Evolutionary conservation across 805 yeast species (phyloP), one percentile per base, ranked within the genome.

Genomic region (Saccharomycopsis selenospora): DNA sequence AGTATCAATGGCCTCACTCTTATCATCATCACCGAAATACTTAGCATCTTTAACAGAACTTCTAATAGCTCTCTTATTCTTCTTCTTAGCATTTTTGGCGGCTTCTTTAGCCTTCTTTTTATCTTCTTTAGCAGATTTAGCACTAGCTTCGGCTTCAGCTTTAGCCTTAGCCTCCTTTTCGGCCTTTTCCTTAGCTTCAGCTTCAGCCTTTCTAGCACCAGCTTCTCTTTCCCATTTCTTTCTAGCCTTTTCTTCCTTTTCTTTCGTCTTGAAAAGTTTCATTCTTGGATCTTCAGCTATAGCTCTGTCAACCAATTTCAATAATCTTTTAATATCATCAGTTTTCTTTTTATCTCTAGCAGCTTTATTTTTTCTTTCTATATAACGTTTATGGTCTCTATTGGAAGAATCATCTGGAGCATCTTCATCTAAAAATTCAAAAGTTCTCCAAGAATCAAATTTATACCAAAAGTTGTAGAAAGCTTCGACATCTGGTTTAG

Each of bases 331-430:
- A 73, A 83, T 91, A 70, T 93, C 99, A 65, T 93, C 97, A 63
- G 91, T 89, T 84, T 93, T 93, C 76, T 80, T 85, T 85, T 91
- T 93, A 76, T 87, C 85, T 76, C 99, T 86, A 51, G 95, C 87
- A 58, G 95, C 89, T 69, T 86, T 80, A 76, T 93, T 93, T 78
- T 93, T 93, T 76, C 91, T 88, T 74, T 93, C 99, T 59, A 90
- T 83, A 76, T 88, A 86, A 73, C 99, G 95, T 76, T 93, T 93
- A 80, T 93, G 95, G 68, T 93, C 99, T 78, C 99, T 89, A 82
- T 93, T 93, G 53, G 96, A 85, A 50, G 97, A 86, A 71, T 93
- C 99, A 73, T 93, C 99, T 59, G 99, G 99, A 62, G 90, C 96
- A 65, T 93, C 99, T 75, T 93, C 99, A 66, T 93, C 99, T 67